Evolutionary conservation across 139 green algal genomes (phyloP).

Genomic region (Coelastrella sp.): DNA sequence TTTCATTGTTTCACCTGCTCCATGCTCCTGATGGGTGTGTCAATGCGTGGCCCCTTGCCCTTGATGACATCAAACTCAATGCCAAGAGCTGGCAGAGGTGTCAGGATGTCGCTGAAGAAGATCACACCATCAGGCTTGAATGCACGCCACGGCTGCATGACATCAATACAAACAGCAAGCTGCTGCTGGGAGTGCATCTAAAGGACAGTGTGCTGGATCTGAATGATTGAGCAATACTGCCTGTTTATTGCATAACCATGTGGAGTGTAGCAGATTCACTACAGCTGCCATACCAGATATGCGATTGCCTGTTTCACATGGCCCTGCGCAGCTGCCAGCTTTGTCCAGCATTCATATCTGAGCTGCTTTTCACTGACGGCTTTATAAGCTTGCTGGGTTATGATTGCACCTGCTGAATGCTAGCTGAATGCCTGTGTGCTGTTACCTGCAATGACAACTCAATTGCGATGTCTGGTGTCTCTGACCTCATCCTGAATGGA

Average conservation of each 20-base stretch:
- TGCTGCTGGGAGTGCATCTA: background rate
- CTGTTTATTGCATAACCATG: too few relatives aligned
- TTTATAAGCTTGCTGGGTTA: background rate
- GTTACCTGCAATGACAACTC: conserved; percentile 68
- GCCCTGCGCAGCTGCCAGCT: too few relatives aligned
- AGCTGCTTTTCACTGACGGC: background rate
- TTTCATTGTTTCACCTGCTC: background rate
- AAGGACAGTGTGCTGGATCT: too few relatives aligned
- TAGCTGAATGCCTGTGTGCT: background rate
- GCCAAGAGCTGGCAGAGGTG: conserved; percentile 95
- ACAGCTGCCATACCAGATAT: too few relatives aligned
- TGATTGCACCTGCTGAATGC: too few relatives aligned
- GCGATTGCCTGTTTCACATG: too few relatives aligned
- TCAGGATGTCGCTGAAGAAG: conserved; percentile 99
- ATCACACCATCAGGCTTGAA: conserved; percentile 98
- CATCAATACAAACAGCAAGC: conserved; percentile 43
- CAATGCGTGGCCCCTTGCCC: conserved; percentile 91
- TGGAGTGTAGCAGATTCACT: too few relatives aligned
- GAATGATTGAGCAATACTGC: too few relatives aligned
- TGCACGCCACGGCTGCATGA: conserved; percentile 92
- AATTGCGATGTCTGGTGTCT: conserved; percentile 83
- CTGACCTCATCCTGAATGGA: conserved; percentile 93
- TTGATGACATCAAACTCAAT: conserved; percentile 99
- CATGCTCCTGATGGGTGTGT: conserved; percentile 3
- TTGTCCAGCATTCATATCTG: too few relatives aligned